Conservation (phyloP, 108 stramenopile genomes). For the Parmales sp. region DNA sequence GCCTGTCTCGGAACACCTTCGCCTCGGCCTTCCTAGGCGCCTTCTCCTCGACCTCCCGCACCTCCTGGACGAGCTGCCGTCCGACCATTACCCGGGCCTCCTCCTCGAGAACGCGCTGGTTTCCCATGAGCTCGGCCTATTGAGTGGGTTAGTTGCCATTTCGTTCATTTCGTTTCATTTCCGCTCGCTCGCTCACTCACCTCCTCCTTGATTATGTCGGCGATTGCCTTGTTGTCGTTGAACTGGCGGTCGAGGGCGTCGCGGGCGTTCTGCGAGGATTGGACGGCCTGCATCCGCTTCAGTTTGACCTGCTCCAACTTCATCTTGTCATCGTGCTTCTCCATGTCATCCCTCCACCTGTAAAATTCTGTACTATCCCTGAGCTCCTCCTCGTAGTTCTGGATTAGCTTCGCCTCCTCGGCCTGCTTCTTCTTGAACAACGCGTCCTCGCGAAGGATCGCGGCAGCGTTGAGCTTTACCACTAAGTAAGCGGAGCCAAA, state of each 20-base stretch:
- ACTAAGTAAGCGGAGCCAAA: no score
- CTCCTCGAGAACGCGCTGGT: slow-evolving; percentile 26
- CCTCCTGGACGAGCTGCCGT: slow-evolving; percentile 28
- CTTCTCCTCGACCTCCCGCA: slow-evolving; percentile 26
- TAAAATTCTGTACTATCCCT: slow-evolving; percentile 3
- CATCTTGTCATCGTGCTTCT: slow-evolving; percentile 18
- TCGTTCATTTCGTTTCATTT: no score
- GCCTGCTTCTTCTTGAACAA: slow-evolving; percentile 44
- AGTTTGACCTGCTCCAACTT: slow-evolving; percentile 12
- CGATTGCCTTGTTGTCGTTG: slow-evolving; percentile 19
- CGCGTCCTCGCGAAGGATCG: slow-evolving; percentile 46
- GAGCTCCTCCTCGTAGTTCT: slow-evolving; percentile 39
- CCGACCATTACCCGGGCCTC: slow-evolving; percentile 25
- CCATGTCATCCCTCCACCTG: slow-evolving; percentile 16
- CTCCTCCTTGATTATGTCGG: slow-evolving; percentile 13
- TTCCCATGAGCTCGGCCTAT: slow-evolving; percentile 22
- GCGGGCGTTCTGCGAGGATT: slow-evolving; percentile 14
- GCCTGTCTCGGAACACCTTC: slow-evolving; percentile 2
- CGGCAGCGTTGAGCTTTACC: slow-evolving; percentile 44
- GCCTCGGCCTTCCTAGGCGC: slow-evolving; percentile 34
- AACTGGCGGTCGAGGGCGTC: slow-evolving; percentile 9
- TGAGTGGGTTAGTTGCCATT: no score
- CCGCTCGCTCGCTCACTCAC: no score
- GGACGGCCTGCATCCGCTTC: slow-evolving; percentile 16
- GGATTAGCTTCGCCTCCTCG: slow-evolving; percentile 32